These are phyloP conservation scores for Phytopythium aichiense DNA, from an alignment of 352 stramenopile species.

Conservation along the genomic window DNA sequence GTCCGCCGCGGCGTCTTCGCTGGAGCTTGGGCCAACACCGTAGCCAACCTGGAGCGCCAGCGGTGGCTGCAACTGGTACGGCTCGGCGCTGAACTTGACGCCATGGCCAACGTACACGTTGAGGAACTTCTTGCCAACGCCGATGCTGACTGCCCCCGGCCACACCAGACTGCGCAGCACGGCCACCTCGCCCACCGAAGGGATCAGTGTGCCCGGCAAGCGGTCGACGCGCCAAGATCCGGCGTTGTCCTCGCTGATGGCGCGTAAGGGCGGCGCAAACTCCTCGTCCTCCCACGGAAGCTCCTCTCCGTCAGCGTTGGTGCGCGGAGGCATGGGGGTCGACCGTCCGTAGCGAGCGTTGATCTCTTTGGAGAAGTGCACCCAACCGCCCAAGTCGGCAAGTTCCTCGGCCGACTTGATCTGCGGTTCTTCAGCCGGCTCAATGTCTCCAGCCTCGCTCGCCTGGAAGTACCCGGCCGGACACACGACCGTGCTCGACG, in stretches of 20 bases:
- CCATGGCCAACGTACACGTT: slow-evolving; percentile 89
- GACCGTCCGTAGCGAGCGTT: slow-evolving; percentile 78
- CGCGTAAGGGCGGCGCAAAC: slow-evolving; percentile 50
- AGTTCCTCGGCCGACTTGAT: slow-evolving; percentile 75
- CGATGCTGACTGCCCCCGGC: slow-evolving; percentile 86
- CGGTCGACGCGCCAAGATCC: slow-evolving; percentile 73
- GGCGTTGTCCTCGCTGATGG: slow-evolving; percentile 61
- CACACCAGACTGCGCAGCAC: slow-evolving; percentile 77
- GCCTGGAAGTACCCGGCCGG: slow-evolving; percentile 84
- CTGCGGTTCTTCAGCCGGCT: slow-evolving; percentile 60
- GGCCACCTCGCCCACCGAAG: slow-evolving; percentile 50
- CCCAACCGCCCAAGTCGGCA: slow-evolving; percentile 67
- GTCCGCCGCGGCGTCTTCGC: slow-evolving; percentile 23
- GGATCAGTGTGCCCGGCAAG: slow-evolving; percentile 60
- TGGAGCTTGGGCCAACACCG: slow-evolving; percentile 24
- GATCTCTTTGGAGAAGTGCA: slow-evolving; percentile 87
- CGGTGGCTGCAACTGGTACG: slow-evolving; percentile 53
- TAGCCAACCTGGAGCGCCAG: slow-evolving; percentile 46
- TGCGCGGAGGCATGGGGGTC: slow-evolving; percentile 62
- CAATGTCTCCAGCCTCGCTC: slow-evolving; percentile 68
- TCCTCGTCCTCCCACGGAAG: slow-evolving; percentile 62
- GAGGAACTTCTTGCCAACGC: slow-evolving; percentile 80
- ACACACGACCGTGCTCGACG: slow-evolving; percentile 69
- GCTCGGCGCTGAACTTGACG: slow-evolving; percentile 61
- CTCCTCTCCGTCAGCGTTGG: slow-evolving; percentile 70